Evolutionary conservation across 257 asterid genomes (phyloP).

Genomic region (Solanum tarapatanum): DNA sequence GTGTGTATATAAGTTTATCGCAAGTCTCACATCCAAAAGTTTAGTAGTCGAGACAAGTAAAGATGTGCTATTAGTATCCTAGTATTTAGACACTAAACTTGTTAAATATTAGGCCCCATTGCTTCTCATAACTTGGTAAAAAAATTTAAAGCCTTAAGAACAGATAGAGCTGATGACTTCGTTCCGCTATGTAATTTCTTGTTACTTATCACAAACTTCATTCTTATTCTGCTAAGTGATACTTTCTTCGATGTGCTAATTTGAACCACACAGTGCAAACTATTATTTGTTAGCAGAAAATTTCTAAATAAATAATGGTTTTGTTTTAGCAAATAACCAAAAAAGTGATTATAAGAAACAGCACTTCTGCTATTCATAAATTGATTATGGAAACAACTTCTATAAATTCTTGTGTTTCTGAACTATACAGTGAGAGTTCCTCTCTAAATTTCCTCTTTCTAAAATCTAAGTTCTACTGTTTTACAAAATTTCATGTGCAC

Average conservation of each 20-base stretch:
- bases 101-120: background rate
- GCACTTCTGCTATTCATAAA: background rate
- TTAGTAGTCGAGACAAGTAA: too few relatives aligned
- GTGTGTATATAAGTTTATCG: too few relatives aligned
- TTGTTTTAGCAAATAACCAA: background rate
- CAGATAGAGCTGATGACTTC: too few relatives aligned
- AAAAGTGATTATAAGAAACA: background rate
- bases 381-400: background rate
- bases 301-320: background rate
- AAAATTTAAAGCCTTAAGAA: too few relatives aligned
- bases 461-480: background rate
- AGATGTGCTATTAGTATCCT: too few relatives aligned
- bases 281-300: background rate
- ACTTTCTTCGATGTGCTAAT: background rate
- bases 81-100: too few relatives aligned
- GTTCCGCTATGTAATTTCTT: background rate
- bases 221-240: background rate
- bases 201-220: background rate
- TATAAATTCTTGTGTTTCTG: background rate
- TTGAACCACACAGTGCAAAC: background rate
- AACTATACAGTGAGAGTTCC: background rate
- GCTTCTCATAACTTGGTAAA: background rate
- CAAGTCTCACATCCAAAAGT: too few relatives aligned
- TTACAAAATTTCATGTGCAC: background rate
- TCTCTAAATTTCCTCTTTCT: background rate